phyloP scores from a whole-genome alignment of 139 green algal genomes.

The Chlamydomonas sp. region DNA sequence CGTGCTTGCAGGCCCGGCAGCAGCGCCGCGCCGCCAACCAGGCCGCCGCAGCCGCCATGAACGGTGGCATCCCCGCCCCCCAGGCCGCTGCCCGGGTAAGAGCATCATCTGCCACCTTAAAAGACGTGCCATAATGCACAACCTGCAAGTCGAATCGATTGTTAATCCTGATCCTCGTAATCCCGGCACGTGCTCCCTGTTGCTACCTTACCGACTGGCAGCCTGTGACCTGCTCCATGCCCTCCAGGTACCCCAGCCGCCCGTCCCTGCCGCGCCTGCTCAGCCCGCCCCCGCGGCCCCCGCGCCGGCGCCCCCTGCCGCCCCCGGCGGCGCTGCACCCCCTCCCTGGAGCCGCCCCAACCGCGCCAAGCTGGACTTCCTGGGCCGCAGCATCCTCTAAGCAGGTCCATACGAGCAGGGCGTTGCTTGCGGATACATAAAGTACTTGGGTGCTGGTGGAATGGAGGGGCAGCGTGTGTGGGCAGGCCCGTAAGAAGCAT shows the following conservation, averaged over 20 bases:
- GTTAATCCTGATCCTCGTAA: no score
- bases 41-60: background rate
- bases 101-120: background rate
- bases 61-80: background rate
- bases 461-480: no score
- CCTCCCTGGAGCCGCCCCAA: slow-evolving; percentile 36
- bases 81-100: background rate
- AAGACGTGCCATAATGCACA: no score
- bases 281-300: background rate
- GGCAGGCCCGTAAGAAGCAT: no score
- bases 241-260: no score
- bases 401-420: no score
- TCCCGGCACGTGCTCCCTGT: no score
- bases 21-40: slow-evolving; percentile 21
- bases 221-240: background rate
- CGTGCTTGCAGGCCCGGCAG: slow-evolving; percentile 7
- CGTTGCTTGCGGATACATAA: no score
- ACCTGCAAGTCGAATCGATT: no score
- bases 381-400: slow-evolving; percentile 43
- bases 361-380: slow-evolving; percentile 39
- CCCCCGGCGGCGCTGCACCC: background rate
- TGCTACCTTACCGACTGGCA: no score
- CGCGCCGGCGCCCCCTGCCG: background rate
- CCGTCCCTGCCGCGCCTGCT: background rate
- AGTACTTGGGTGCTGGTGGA: no score